A percentile compares a stretch with the other conserved stretches of the same genome.
Evolutionary conservation across 345 rosid genomes (phyloP).

Genomic region (Hirschfeldia incana): DNA sequence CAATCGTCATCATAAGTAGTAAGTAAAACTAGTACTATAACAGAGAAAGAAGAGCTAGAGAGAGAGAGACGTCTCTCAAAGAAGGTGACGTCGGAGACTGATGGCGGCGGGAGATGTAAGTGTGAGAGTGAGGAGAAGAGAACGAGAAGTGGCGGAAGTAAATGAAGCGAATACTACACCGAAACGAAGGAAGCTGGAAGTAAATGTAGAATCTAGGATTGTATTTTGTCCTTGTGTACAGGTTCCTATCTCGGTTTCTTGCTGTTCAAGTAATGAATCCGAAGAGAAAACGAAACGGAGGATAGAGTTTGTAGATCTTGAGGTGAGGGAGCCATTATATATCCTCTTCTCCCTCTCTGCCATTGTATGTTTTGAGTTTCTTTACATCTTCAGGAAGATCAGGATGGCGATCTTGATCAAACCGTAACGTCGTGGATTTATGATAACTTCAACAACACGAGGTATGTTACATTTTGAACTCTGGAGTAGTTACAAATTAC

Average conservation of each 20-base stretch:
- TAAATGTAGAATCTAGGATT: constrained; percentile 31
- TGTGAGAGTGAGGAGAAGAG: neutral
- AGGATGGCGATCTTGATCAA: neutral
- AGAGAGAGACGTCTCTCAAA: neutral
- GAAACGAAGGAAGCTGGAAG: neutral
- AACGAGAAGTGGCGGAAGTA: neutral
- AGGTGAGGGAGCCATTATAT: neutral
- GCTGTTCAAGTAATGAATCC: neutral
- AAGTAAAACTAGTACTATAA: neutral
- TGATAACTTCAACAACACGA: neutral
- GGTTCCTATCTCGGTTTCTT: neutral
- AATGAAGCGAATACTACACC: neutral
- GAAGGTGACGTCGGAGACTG: neutral
- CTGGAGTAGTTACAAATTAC: too few relatives aligned
- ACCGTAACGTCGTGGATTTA: neutral
- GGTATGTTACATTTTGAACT: neutral
- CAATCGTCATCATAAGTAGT: neutral
- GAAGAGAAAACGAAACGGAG: neutral
- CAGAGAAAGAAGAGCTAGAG: neutral
- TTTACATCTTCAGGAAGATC: neutral
- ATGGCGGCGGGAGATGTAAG: neutral
- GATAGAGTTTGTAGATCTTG: neutral
- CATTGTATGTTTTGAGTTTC: neutral
- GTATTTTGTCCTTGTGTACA: constrained; percentile 27
- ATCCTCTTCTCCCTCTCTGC: neutral